Conservation (phyloP, 805 yeast genomes). For the Vanderwaltozyma tropicalis region DNA sequence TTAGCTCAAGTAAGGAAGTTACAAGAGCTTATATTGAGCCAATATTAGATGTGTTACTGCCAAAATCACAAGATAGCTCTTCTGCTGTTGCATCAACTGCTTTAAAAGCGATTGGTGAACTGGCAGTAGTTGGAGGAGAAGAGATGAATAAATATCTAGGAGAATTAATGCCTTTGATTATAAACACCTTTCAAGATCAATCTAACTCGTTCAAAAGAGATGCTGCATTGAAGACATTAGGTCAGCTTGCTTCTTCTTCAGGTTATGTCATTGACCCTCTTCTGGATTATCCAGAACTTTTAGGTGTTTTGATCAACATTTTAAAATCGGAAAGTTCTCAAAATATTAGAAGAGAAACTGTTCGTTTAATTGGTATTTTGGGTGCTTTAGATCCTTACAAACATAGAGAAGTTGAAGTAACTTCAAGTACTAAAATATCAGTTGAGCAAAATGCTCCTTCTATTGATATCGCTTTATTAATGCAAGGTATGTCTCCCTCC, state of each 20-base stretch:
- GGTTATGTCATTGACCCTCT: slow-evolving; percentile 94
- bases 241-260: slow-evolving; percentile 80
- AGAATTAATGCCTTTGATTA: slow-evolving; percentile 74
- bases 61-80: slow-evolving; percentile 60
- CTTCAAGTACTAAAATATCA: slow-evolving; percentile 35
- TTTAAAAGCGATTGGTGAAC: slow-evolving; percentile 77
- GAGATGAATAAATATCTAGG: slow-evolving; percentile 63
- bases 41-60: slow-evolving; percentile 72
- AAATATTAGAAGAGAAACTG: slow-evolving; percentile 74
- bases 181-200: slow-evolving; percentile 86
- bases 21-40: slow-evolving; percentile 87
- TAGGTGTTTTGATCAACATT: slow-evolving; percentile 73
- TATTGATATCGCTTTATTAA: slow-evolving; percentile 75
- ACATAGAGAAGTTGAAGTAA: slow-evolving; percentile 81
- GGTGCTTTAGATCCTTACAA: slow-evolving; percentile 97
- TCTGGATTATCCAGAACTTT: slow-evolving; percentile 79
- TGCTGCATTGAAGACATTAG: slow-evolving; percentile 79
- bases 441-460: slow-evolving; percentile 83
- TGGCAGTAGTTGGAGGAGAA: slow-evolving; percentile 82
- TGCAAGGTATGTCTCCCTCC: slow-evolving; percentile 92
- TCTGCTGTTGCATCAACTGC: slow-evolving; percentile 82
- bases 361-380: slow-evolving; percentile 76
- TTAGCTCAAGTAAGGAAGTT: slow-evolving; percentile 69
- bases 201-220: slow-evolving; percentile 80
- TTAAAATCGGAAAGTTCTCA: slow-evolving; percentile 71